Evolutionary conservation across 2,329 filamentous ascomycete species (phyloP).

Genomic region (Nectriaceae sp.): DNA sequence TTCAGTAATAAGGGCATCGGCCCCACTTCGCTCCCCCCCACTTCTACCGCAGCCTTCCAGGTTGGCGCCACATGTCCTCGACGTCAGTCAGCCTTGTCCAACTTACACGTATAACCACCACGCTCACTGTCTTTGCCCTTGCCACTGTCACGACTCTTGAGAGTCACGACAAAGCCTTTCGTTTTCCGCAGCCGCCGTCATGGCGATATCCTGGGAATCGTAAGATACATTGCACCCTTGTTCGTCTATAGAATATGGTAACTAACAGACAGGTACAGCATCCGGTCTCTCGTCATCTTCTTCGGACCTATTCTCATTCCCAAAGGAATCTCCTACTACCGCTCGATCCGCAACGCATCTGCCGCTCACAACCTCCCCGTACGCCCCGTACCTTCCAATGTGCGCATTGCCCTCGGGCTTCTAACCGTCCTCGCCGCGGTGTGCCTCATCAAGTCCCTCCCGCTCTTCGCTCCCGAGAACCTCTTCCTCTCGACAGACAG

Average conservation of each 20-base stretch:
- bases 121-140: not conserved
- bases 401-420: conserved; percentile 60
- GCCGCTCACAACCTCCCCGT: conserved; percentile 48
- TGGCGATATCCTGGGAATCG: conserved; percentile 33
- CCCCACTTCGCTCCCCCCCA: not conserved
- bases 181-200: conserved; percentile 12
- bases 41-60: not conserved
- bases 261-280: conserved; percentile 33
- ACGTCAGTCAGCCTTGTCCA: not conserved
- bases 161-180: too few relatives aligned
- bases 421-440: conserved; percentile 52
- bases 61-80: not conserved
- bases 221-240: conserved; percentile 16
- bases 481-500: conserved; percentile 77
- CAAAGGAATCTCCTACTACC: conserved; percentile 65
- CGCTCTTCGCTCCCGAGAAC: conserved; percentile 73
- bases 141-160: too few relatives aligned
- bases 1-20: conserved; percentile 1
- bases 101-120: not conserved
- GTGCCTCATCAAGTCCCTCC: conserved; percentile 62
- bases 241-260: not conserved
- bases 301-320: conserved; percentile 74
- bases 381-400: conserved; percentile 54
- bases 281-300: conserved; percentile 59
- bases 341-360: conserved; percentile 50